Base-by-base conservation (phyloP, 1,139 yeast species). In the Wickerhamomyces sp. region DNA sequence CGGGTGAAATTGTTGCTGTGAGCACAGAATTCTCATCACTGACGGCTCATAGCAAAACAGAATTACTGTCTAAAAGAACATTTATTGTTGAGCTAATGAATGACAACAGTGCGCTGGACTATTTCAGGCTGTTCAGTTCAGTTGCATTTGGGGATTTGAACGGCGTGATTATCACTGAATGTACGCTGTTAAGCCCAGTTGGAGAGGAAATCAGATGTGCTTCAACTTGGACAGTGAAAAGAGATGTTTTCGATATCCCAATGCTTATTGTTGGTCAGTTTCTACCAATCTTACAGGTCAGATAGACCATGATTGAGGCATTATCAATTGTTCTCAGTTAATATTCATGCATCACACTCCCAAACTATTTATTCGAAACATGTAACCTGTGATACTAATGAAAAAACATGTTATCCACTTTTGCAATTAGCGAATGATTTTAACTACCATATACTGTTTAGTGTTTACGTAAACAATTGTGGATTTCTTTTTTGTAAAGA, bases 251-350 rank as follows among this genome's bases (percentile, higher is more conserved):
- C 66, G 96, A 90, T 59, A 81, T 90, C 45, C 97, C 98, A 13
- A 84, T 90, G 93, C 81, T 90, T 81, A 81, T 91, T 40, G 83
- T 90, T 37, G 97, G 97, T 10, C 93, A 89, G 59, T 90, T 90
- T 60, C 65, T 90, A 46, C 96, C 96, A 1, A 83, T 87, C 27
- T 59, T 67, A 5, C 60, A 57, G 34, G 62, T 56, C 2, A 58
- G 51, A 41, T 57, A 41, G 42, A 29, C 10, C 3, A 29, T 29
- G 31, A 9, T 29, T 29, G 31, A 18, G 23, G 5, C 23, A 18
- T 5, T 18, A 18, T 18, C 23, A 18, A 5, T 3, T 18, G 4
- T 9, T 23, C 18, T 30, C 32, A 4, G 4, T 4, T 4, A 32
- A 13, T 29, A 10, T 35, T 29, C 23, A 27, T 26, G 15, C 15